Base-by-base conservation (phyloP, 257 asterid species). In the Nicotiana otophora region DNA sequence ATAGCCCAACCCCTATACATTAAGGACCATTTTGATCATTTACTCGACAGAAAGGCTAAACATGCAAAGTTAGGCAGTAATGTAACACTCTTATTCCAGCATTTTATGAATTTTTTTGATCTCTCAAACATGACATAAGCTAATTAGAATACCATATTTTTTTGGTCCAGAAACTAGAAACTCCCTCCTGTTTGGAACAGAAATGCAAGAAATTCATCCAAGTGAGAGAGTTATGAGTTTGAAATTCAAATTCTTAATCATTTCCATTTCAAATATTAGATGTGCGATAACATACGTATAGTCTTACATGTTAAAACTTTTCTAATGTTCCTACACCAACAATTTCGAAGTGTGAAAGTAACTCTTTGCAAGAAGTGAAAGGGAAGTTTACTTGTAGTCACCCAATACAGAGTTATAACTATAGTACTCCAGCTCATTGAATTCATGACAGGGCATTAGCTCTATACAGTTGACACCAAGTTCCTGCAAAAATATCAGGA, bases 371-470 rank as follows among this genome's bases (percentile, higher is more conserved):
- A 81, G 20, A 54, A 53, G 60, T 57, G 51, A 54, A 28, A 10
- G 48, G 34, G 78, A 17, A 46, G 51, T 61, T 89, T 94, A 96
- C 99, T 93, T 96, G 90, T 92, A 89, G 87, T 94, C 98, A 46
- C 98, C 99, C 95, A 91, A 85, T 89, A 90, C 89, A 82, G 96
- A 72, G 91, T 96, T 96, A 88, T 94, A 93, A 92, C 97, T 92
- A 84, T 93, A 94, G 85, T 94, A 90, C 92, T 96, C 99, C 91
- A 94, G 84, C 84, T 93, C 99, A 85, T 96, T 96, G 93, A 96
- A 96, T 86, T 96, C 99, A 69, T 96, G 98, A 85, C 99, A 96
- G 80, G 99, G 99, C 99, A 96, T 96, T 82, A 96, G 88, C 93
- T 96, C 99, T 87, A 96, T 92, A 90, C 99, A 96, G 90, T 94